Conservation (phyloP, 108 stramenopile species). For the Seminavis robusta region DNA sequence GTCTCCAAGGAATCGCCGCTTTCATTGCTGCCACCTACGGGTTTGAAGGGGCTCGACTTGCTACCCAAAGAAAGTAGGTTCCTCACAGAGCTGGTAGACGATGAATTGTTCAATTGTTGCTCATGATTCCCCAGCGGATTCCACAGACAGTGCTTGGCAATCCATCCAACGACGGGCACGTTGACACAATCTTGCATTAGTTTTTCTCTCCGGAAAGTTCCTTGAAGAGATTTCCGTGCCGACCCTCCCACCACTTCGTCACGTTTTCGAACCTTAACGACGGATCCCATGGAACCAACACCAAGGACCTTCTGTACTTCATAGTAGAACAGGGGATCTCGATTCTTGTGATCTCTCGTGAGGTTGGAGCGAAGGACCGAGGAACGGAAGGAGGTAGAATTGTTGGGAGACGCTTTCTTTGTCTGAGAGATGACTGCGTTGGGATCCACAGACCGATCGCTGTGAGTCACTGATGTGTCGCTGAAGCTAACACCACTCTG, state of each 20-base stretch:
- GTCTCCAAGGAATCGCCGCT: no score
- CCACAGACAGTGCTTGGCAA: conserved; percentile 26
- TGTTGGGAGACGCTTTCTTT: no score
- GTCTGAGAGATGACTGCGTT: no score
- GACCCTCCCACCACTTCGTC: conserved; percentile 40
- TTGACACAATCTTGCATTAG: conserved; percentile 9
- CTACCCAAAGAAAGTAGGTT: no score
- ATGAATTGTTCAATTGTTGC: no score
- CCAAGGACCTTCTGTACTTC: conserved; percentile 40
- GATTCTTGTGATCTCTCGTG: conserved; percentile 24
- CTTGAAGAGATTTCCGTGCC: conserved; percentile 22
- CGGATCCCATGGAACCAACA: conserved; percentile 57
- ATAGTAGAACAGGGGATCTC: conserved; percentile 39
- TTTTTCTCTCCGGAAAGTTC: conserved; percentile 23
- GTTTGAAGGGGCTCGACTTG: not conserved
- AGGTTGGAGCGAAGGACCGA: conserved; percentile 23
- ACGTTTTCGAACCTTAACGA: conserved; percentile 42
- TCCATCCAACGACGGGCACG: conserved; percentile 23
- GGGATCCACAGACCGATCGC: no score
- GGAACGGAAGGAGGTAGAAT: no score
- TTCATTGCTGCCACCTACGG: not conserved
- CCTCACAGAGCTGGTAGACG: no score
- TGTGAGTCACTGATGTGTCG: no score
- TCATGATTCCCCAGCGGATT: no score
- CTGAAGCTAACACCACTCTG: no score